These are phyloP conservation scores for Albifimbria verrucaria DNA, from an alignment of 2,329 filamentous ascomycete species.

Conservation along the genomic window DNA sequence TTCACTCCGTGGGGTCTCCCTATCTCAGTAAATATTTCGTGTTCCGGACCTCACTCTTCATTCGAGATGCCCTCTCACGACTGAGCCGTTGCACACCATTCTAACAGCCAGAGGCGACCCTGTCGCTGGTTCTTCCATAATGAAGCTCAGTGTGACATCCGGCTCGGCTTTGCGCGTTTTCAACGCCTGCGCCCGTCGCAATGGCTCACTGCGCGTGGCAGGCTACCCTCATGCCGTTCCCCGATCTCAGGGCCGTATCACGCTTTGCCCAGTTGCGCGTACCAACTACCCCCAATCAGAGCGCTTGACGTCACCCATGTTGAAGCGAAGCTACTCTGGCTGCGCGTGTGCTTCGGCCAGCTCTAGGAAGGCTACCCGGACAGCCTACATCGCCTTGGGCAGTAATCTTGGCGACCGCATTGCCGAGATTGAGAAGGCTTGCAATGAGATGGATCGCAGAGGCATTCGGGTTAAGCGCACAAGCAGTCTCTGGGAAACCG, in stretches of 20 bases:
- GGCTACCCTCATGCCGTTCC: neutral
- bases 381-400: conserved; percentile 81
- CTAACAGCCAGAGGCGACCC: too few relatives aligned
- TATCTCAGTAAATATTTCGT: too few relatives aligned
- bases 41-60: too few relatives aligned
- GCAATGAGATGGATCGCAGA: conserved; percentile 68
- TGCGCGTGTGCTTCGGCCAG: conserved; percentile 29
- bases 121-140: too few relatives aligned
- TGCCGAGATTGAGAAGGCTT: conserved; percentile 79
- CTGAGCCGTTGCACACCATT: too few relatives aligned
- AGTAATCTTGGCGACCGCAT: conserved; percentile 90
- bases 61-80: too few relatives aligned
- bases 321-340: conserved; percentile 19
- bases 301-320: conserved; percentile 1
- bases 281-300: neutral
- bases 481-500: conserved; percentile 89
- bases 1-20: too few relatives aligned
- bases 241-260: neutral
- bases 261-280: neutral
- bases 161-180: neutral
- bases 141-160: neutral
- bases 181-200: neutral
- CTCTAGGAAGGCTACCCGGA: conserved; percentile 27
- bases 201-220: neutral
- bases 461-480: conserved; percentile 75